phyloP scores from a whole-genome alignment of 2,329 filamentous ascomycete species.

The Colletotrichum sansevieriae region DNA sequence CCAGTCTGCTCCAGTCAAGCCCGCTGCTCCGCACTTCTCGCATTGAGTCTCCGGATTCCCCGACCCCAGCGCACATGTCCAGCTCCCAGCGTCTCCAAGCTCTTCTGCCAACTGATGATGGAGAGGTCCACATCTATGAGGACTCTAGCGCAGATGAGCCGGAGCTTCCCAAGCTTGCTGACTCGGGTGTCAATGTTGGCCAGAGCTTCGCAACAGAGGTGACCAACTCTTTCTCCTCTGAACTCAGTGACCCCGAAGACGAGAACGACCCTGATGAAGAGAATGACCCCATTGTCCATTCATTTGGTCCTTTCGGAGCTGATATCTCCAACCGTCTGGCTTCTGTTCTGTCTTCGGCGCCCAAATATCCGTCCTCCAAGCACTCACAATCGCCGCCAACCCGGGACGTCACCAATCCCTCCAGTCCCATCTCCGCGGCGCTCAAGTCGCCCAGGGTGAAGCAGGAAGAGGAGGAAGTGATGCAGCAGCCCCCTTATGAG shows the following conservation, averaged over 20 bases:
- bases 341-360: conserved; percentile 79
- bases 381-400: conserved; percentile 24
- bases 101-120: conserved; percentile 53
- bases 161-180: conserved; percentile 53
- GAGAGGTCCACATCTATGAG: conserved; percentile 44
- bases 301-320: conserved; percentile 90
- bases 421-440: conserved; percentile 36
- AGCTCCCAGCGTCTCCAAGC: conserved; percentile 61
- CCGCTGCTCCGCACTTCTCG: conserved; percentile 68
- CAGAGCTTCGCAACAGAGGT: conserved; percentile 65
- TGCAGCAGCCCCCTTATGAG: conserved; percentile 43
- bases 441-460: conserved; percentile 26
- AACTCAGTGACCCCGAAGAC: conserved; percentile 64
- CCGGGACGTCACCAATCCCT: conserved; percentile 29
- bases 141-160: conserved; percentile 46
- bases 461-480: conserved; percentile 31
- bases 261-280: conserved; percentile 82
- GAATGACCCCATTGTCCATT: conserved; percentile 93
- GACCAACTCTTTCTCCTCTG: conserved; percentile 69
- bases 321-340: conserved; percentile 87
- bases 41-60: conserved; percentile 81
- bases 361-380: conserved; percentile 57
- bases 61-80: conserved; percentile 59
- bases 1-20: conserved; percentile 68
- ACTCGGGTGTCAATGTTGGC: conserved; percentile 45